Conservation (phyloP, 2,329 filamentous ascomycete genomes). For the Cordyceps farinosa region DNA sequence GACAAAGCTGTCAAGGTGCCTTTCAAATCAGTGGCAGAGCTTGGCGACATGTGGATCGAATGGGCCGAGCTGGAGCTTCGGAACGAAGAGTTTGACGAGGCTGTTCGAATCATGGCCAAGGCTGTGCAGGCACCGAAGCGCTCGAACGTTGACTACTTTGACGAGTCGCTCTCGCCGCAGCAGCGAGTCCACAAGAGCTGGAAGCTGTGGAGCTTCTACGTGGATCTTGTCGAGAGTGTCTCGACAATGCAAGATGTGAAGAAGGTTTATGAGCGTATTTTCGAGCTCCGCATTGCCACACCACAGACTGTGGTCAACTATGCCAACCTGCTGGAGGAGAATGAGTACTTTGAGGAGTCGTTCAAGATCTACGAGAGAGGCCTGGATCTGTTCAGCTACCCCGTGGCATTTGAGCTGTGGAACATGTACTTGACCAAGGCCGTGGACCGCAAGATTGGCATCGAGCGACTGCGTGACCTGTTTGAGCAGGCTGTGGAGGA, state of each 20-base stretch:
- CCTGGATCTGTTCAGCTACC: conserved; percentile 96
- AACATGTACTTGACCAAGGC: conserved; percentile 97
- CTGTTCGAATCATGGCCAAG: conserved; percentile 93
- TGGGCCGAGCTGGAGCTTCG: conserved; percentile 98
- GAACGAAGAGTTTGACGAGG: conserved; percentile 92
- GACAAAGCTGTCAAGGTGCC: conserved; percentile 98
- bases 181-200: conserved; percentile 98
- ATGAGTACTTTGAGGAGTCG: conserved; percentile 92
- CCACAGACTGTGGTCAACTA: conserved; percentile 99
- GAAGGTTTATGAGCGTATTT: conserved; percentile 94
- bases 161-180: conserved; percentile 88
- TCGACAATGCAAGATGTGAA: conserved; percentile 86
- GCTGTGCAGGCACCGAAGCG: conserved; percentile 94
- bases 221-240: conserved; percentile 94
- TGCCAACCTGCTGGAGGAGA: conserved; percentile 89
- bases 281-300: conserved; percentile 95
- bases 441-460: conserved; percentile 91
- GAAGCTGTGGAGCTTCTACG: conserved; percentile 99
- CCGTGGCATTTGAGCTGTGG: conserved; percentile 97
- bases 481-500: conserved; percentile 97
- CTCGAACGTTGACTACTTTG: conserved; percentile 99
- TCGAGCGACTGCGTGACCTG: conserved; percentile 87
- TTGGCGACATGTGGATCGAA: conserved; percentile 98
- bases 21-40: conserved; percentile 93
- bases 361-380: conserved; percentile 98